phyloP scores from a whole-genome alignment of 371 early-diverging fungal species.

The Haplosporangium sp. region DNA sequence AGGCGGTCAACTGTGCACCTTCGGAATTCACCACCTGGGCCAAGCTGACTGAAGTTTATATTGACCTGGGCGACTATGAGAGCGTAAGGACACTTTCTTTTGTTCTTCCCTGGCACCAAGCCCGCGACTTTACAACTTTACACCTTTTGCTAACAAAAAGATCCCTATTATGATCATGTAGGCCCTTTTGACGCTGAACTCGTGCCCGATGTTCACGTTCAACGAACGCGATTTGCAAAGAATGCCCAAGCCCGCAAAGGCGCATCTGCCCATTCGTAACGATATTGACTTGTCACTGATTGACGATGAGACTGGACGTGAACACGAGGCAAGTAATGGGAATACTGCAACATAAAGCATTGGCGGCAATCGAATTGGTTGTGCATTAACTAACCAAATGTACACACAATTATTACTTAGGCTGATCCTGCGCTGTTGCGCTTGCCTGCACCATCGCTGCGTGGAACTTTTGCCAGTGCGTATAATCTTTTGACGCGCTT shows the following conservation, averaged over 20 bases:
- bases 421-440: slow-evolving; percentile 75
- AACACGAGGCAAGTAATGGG: slow-evolving; percentile 67
- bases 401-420: slow-evolving; percentile 21
- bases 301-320: slow-evolving; percentile 80
- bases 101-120: not conserved
- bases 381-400: not conserved
- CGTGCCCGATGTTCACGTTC: slow-evolving; percentile 97
- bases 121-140: not conserved
- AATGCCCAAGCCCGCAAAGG: slow-evolving; percentile 88
- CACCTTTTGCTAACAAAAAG: not conserved
- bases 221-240: slow-evolving; percentile 90
- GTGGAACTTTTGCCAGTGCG: slow-evolving; percentile 92
- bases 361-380: no score
- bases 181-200: slow-evolving; percentile 94
- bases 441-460: slow-evolving; percentile 88
- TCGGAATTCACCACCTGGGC: slow-evolving; percentile 97
- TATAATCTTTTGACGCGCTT: slow-evolving; percentile 85
- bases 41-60: slow-evolving; percentile 91
- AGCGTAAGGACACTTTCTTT: slow-evolving; percentile 60
- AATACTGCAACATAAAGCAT: no score
- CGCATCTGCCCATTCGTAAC: slow-evolving; percentile 81
- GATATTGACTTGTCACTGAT: slow-evolving; percentile 71
- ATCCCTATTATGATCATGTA: slow-evolving; percentile 23
- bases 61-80: slow-evolving; percentile 86
- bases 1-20: slow-evolving; percentile 93